phyloP scores from a whole-genome alignment of 2,329 filamentous ascomycete species.

The Trichoderma koningii region DNA sequence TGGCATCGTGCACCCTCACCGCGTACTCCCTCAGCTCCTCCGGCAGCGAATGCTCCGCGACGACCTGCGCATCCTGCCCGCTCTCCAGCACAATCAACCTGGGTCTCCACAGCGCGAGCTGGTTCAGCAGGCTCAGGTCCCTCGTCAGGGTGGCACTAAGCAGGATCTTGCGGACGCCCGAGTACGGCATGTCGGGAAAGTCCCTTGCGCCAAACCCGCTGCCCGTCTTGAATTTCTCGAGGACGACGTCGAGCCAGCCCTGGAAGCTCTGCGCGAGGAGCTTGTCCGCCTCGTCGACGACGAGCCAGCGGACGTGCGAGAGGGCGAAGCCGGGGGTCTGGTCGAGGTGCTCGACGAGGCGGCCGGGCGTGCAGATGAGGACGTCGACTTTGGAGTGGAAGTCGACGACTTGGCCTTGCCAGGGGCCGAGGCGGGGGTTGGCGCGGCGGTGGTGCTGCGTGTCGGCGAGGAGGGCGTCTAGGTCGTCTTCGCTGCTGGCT shows the following conservation, averaged over 20 bases:
- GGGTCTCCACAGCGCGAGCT: conserved; percentile 71
- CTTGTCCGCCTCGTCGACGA: conserved; percentile 93
- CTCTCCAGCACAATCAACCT: conserved; percentile 75
- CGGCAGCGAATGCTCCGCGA: conserved; percentile 60
- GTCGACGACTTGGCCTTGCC: conserved; percentile 57
- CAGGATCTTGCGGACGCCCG: conserved; percentile 74
- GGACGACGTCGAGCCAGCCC: conserved; percentile 78
- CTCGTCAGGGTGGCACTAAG: conserved; percentile 91
- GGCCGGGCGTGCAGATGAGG: conserved; percentile 86
- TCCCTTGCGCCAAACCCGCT: conserved; percentile 49
- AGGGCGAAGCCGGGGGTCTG: conserved; percentile 81
- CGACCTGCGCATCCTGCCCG: conserved; percentile 42
- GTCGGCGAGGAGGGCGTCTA: conserved; percentile 26
- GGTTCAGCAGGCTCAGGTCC: conserved; percentile 77
- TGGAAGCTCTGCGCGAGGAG: conserved; percentile 90
- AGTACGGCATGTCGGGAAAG: conserved; percentile 54
- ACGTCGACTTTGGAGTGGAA: conserved; percentile 78
- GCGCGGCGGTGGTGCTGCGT: conserved; percentile 29
- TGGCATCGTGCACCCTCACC: conserved; percentile 67
- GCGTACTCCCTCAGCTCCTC: conserved; percentile 63
- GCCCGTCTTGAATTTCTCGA: conserved; percentile 57
- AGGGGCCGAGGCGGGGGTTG: conserved; percentile 40
- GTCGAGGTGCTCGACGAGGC: conserved; percentile 86
- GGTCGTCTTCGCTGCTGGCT: conserved; percentile 31
- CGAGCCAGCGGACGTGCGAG: conserved; percentile 78